Evolutionary conservation across 345 rosid genomes (phyloP), one percentile per base, ranked within the genome.

Genomic region (Syzygium oleosum): DNA sequence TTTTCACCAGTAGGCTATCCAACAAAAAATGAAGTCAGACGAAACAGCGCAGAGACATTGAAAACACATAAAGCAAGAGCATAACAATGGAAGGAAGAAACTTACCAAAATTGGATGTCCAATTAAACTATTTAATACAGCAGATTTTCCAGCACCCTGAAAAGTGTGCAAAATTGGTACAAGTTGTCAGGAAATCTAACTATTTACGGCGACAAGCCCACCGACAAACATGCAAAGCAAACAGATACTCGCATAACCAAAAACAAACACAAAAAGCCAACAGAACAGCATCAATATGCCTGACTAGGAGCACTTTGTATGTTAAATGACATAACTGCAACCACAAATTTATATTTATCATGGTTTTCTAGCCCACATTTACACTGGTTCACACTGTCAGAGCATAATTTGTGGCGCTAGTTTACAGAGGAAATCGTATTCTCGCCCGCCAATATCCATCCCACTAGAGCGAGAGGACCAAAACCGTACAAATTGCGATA

Each of bases 91-190:
- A 59, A 31, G 87, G 85, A 59, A 31, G 22, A 87, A 86, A 56
- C 87, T 93, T 91, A 98, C 99, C 94, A 98, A 90, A 84, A 98
- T 92, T 85, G 99, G 98, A 92, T 98, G 99, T 85, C 99, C 99
- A 87, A 98, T 93, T 29, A 98, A 90, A 95, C 99, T 98, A 90
- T 98, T 98, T 85, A 98, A 90, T 85, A 92, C 93, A 14, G 98
- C 99, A 90, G 99, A 98, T 91, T 98, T 98, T 84, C 99, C 99
- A 88, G 99, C 98, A 90, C 99, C 99, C 99, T 97, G 94, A 34
- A 22, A 38, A 38, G 49, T 80, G 78, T 59, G 49, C 86, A 85
- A 84, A 84, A 52, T 17, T 34, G 15, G 61, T 9, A 58, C 51
- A 14, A 11, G 73, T 27, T 52, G 68, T 58, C 56, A 54, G 38